Base-by-base conservation (phyloP, 441 rosid genomes). In the Euphorbia schlechtendalii region DNA sequence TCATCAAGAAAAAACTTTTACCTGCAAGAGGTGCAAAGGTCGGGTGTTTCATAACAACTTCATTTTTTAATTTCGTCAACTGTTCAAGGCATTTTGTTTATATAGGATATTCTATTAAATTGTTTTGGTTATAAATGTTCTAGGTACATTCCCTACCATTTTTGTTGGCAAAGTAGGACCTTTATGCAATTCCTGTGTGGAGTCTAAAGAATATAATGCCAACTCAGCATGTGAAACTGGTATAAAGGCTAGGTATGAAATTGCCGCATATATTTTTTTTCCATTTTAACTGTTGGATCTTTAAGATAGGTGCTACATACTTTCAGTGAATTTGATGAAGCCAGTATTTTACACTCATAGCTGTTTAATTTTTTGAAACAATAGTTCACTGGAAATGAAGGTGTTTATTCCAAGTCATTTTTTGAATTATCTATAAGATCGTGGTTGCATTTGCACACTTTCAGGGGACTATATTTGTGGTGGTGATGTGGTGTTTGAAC, bases 21-120 rank as follows among this genome's bases (percentile, higher is more conserved):
- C 89, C 63, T 94, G 98, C 82, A 83, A 83, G 78, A 81, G 82
- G 80, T 94, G 99, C 87, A 88, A 89, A 83, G 91, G 99, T 83
- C 72, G 64, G 70, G 3, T 20, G n/a, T 56, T 25, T 62, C 65
- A 65, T 56, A 5, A 63, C 58, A 48, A 22, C 61, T 65, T 30
- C 51, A n/a, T 21, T 56, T 61, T 46, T 10, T 10, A 41, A 38
- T 53, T 49, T 17, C 27, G 22, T 52, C 40, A 32, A 59, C 13
- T 63, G 43, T 56, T 41, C n/a, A 55, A 53, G 63, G 21, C 8
- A 25, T 67, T n/a, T 51, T 64, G 67, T 57, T 73, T 41, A 61
- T 68, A 69, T 24, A 25, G 45, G 69, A 52, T 27, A 34, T 63
- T 63, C 56, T 64, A 54, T 55, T 59, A 34, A 72, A 67, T 52